Conservation (phyloP, 2,329 filamentous ascomycete genomes). For the Diaporthe humulicola region DNA sequence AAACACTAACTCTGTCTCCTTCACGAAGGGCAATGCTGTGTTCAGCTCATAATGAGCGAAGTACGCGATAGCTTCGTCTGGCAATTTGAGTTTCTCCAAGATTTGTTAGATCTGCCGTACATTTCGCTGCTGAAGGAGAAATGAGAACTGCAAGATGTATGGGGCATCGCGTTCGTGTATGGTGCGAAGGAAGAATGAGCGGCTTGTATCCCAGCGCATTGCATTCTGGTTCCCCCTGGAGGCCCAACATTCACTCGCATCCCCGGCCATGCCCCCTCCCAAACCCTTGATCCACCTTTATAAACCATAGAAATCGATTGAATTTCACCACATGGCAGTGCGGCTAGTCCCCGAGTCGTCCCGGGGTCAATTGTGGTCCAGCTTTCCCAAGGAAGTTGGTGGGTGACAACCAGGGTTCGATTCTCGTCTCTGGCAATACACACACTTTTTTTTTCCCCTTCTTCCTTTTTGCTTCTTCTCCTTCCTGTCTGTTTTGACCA, state of each 20-base stretch:
- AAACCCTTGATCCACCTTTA: neutral
- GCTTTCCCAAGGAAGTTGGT: neutral
- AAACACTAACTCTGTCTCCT: no score
- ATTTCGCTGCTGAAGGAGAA: neutral
- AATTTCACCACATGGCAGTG: neutral
- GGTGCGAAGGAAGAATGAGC: neutral
- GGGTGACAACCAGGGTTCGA: neutral
- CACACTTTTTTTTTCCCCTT: neutral
- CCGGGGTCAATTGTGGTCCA: conserved; percentile 3
- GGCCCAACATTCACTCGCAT: neutral
- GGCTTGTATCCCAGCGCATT: neutral
- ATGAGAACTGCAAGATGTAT: neutral
- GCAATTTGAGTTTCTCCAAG: neutral
- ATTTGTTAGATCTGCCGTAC: neutral
- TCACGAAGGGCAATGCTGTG: neutral
- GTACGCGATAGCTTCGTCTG: neutral
- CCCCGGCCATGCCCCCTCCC: no score
- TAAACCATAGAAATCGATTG: neutral
- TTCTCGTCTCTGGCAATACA: neutral
- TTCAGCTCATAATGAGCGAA: no score
- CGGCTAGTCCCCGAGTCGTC: neutral
- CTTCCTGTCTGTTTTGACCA: fast-evolving
- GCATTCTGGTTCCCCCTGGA: neutral
- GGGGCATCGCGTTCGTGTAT: neutral
- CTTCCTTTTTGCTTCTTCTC: neutral